phyloP scores from a whole-genome alignment of 2,329 filamentous ascomycete genomes.

The Diaporthe sp. region DNA sequence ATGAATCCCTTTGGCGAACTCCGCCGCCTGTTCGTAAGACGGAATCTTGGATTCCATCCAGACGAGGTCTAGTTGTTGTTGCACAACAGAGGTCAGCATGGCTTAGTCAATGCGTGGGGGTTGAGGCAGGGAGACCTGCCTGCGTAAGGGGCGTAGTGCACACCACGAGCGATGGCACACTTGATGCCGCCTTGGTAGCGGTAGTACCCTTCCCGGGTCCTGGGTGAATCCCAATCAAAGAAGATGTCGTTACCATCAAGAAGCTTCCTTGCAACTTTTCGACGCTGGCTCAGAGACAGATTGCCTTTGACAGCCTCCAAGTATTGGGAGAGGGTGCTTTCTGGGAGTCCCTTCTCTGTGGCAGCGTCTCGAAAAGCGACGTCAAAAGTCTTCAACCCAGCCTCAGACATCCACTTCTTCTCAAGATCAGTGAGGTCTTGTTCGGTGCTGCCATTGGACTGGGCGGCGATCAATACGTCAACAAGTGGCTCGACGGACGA shows the following conservation, averaged over 20 bases:
- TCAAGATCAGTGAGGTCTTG: conserved; percentile 89
- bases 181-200: conserved; percentile 90
- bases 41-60: conserved; percentile 99
- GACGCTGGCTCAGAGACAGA: conserved; percentile 80
- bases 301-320: conserved; percentile 79
- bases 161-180: conserved; percentile 88
- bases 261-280: conserved; percentile 78
- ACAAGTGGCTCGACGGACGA: conserved; percentile 84
- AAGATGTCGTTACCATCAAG: conserved; percentile 84
- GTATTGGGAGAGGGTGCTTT: conserved; percentile 76
- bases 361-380: conserved; percentile 83
- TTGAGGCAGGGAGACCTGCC: neutral
- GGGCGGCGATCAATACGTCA: conserved; percentile 91
- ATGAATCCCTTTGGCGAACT: conserved; percentile 94
- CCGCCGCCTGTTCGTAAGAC: conserved; percentile 89
- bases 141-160: conserved; percentile 88
- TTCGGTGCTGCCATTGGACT: conserved; percentile 84
- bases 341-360: conserved; percentile 69
- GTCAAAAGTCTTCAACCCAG: conserved; percentile 87
- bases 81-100: neutral
- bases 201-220: conserved; percentile 96
- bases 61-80: conserved; percentile 78
- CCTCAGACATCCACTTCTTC: conserved; percentile 85
- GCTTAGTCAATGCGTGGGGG: neutral
- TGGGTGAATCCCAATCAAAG: conserved; percentile 94